These are phyloP conservation scores for Phytophthora meadii DNA, from an alignment of 352 stramenopile species.

Conservation along the genomic window DNA sequence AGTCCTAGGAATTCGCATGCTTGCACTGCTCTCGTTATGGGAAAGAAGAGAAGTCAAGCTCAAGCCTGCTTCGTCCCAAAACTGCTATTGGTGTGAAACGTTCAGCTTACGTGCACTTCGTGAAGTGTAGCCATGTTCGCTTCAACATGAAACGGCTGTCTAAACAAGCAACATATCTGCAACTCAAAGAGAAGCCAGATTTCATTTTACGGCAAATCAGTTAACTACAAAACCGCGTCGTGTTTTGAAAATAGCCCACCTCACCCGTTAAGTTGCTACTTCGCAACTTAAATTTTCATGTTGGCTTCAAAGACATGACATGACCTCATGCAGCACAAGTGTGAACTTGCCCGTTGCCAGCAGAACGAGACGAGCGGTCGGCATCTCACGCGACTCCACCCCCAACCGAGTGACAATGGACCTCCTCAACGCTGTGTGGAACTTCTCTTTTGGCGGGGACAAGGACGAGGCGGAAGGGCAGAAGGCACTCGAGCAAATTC, in stretches of 20 bases:
- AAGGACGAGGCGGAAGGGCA: conserved; percentile 40
- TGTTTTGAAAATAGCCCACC: no score
- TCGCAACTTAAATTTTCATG: not conserved
- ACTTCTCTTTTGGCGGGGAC: conserved; percentile 40
- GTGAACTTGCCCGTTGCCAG: conserved; percentile 1
- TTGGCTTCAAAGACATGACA: conserved; percentile 7
- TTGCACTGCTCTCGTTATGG: no score
- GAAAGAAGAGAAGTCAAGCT: no score
- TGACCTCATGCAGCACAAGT: not conserved
- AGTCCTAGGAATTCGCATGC: no score
- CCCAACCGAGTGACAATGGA: conserved; percentile 39
- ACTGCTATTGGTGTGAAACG: no score
- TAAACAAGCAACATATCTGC: no score
- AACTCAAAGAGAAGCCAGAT: not conserved
- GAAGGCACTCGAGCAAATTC: conserved; percentile 60
- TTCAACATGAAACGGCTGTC: no score
- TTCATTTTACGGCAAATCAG: not conserved
- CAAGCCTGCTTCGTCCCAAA: no score
- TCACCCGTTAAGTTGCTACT: not conserved
- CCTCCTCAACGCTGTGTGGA: conserved; percentile 55
- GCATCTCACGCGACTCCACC: not conserved
- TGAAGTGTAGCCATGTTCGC: no score
- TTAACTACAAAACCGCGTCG: no score
- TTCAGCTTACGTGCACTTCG: no score
- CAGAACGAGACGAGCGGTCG: conserved; percentile 8